Conservation (phyloP, 1,284 basidiomycete species). For the Tilletia setariae region DNA sequence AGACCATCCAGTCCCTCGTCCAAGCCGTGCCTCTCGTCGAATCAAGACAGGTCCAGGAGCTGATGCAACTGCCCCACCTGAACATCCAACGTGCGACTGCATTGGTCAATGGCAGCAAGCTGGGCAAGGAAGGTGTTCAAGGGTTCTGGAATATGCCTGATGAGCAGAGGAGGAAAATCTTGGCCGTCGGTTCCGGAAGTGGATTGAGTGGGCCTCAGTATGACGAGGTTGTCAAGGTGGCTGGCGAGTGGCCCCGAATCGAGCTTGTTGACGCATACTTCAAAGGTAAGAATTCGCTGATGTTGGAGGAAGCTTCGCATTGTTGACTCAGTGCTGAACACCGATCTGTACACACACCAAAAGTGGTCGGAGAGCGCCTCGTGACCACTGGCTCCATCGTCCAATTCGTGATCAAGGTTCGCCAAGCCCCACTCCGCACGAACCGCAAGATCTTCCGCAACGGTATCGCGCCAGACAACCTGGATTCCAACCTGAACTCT, state of each 20-base stretch:
- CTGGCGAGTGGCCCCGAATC: conserved; percentile 72
- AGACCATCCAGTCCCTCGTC: conserved; percentile 75
- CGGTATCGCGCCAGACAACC: conserved; percentile 26
- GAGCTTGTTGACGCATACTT: conserved; percentile 82
- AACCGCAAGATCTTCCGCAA: conserved; percentile 40
- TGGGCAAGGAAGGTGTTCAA: conserved; percentile 41
- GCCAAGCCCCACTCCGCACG: conserved; percentile 62
- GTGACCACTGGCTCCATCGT: conserved; percentile 88
- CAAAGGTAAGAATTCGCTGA: conserved; percentile 65
- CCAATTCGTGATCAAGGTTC: conserved; percentile 77
- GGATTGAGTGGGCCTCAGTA: conserved; percentile 52
- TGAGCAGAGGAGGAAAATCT: conserved; percentile 55
- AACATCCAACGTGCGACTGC: conserved; percentile 28
- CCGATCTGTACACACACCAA: background rate
- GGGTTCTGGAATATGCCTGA: conserved; percentile 55
- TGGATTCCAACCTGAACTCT: conserved; percentile 55
- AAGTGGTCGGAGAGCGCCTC: conserved; percentile 84
- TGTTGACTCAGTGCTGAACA: background rate
- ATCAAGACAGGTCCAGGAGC: conserved; percentile 29
- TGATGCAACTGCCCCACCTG: conserved; percentile 50
- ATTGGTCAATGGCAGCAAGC: conserved; percentile 28
- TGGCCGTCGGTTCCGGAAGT: conserved; percentile 34
- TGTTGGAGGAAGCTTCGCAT: no score
- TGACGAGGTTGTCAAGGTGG: conserved; percentile 67
- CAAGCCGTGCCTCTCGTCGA: conserved; percentile 67